Evolutionary conservation across 176 grass and related monocot genomes (phyloP), one percentile per base, ranked within the genome.

Genomic region (Rhipidocladum racemiflorum): DNA sequence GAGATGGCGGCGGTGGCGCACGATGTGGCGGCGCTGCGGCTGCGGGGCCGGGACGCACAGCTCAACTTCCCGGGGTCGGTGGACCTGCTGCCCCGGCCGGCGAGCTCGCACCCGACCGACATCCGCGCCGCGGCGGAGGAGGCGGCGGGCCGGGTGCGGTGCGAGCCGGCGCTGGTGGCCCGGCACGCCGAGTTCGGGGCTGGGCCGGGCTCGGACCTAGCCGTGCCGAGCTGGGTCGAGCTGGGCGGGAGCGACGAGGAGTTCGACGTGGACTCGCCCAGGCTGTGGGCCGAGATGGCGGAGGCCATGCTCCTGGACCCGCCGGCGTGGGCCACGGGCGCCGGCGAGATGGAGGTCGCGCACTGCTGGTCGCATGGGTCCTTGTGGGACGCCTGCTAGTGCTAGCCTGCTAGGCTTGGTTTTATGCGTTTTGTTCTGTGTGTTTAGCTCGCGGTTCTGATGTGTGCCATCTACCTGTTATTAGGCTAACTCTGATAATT

Each of bases 1-100:
- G 92, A 94, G 89, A 94, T 92, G 90, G 92, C 92, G 0, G 92
- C 92, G 4, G 92, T 88, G 77, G 92, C 92, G 72, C 92, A 94
- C 89, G 92, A 94, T 82, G 92, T 92, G 61, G 92, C 92, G 7
- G 89, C 84, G 77, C 84, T 94, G 53, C 87, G 81, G 11, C 87
- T 94, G 65, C 88, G 85, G 7, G 92, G 92, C 12, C 89, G 73
- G 40, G 87, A 80, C 49, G 92, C 92, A 54, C 85, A 82, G 77
- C 92, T 94, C 81, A 94, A 94, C 68, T 94, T 94, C 83, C 92
- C 92, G 0, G 89, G 83, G 1, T 82, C 85, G n/a, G 87, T 81
- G 25, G 84, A 40, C 25, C 74, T 81, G 78, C 92, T 94, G 21
- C 92, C 92, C 0, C 87, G 72, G 4, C 89, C 92, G 0, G 84